Evolutionary conservation across 805 yeast species (phyloP).

Genomic region (Candida ovalis): DNA sequence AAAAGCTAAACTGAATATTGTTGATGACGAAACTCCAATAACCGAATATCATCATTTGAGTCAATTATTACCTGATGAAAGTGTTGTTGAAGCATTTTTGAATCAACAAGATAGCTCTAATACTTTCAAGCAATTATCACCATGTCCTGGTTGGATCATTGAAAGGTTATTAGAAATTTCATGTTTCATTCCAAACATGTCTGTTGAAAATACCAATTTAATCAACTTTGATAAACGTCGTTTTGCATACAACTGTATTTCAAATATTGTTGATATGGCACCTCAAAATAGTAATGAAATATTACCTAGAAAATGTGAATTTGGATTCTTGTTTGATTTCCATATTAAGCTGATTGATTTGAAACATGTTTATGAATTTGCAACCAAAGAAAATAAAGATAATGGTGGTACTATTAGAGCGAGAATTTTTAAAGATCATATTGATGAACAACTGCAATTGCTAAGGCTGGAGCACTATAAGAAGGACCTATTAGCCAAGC

Average conservation of each 20-base stretch:
- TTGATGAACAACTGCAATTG: slow-evolving; percentile 49
- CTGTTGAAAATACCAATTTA: slow-evolving; percentile 55
- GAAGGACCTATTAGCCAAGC: slow-evolving; percentile 24
- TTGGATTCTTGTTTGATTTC: slow-evolving; percentile 50
- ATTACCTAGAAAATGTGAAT: slow-evolving; percentile 36
- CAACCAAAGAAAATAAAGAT: slow-evolving; percentile 40
- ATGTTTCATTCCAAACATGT: slow-evolving; percentile 75
- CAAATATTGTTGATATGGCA: slow-evolving; percentile 47
- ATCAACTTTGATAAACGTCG: slow-evolving; percentile 86
- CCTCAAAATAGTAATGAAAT: slow-evolving; percentile 25
- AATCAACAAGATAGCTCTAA: slow-evolving; percentile 2
- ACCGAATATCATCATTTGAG: slow-evolving; percentile 15
- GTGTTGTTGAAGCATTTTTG: slow-evolving; percentile 7
- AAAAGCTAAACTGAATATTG: background rate
- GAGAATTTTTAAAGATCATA: slow-evolving; percentile 41
- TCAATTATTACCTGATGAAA: slow-evolving; percentile 30
- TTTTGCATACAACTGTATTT: slow-evolving; percentile 57
- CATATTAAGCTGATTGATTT: slow-evolving; percentile 34
- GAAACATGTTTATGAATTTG: slow-evolving; percentile 38
- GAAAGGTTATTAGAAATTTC: slow-evolving; percentile 75
- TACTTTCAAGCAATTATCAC: slow-evolving; percentile 44
- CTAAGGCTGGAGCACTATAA: slow-evolving; percentile 44
- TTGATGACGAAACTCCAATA: background rate
- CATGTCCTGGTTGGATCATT: slow-evolving; percentile 90
- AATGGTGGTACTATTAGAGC: slow-evolving; percentile 32